These are phyloP conservation scores for Gossypium anomalum DNA, from an alignment of 345 rosid species.

Conservation along the genomic window DNA sequence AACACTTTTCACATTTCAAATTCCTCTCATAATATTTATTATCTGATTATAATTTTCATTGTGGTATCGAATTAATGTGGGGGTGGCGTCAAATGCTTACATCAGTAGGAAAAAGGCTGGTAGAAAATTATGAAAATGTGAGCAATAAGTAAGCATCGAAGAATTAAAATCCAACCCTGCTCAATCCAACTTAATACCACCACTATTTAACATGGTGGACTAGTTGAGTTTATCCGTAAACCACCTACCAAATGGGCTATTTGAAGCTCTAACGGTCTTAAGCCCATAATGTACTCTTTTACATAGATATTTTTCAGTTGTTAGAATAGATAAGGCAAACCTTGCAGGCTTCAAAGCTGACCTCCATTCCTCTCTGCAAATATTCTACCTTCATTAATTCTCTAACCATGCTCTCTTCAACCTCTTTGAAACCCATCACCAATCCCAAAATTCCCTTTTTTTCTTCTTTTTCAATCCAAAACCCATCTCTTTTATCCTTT, in stretches of 20 bases:
- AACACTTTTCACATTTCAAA: too few relatives aligned
- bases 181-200: too few relatives aligned
- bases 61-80: too few relatives aligned
- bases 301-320: not conserved
- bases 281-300: not conserved
- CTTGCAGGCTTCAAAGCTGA: not conserved
- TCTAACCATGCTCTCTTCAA: not conserved
- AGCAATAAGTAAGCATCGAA: too few relatives aligned
- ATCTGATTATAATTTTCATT: too few relatives aligned
- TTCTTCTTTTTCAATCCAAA: conserved; percentile 6
- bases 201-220: not conserved
- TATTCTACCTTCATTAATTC: not conserved
- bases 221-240: not conserved
- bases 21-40: too few relatives aligned
- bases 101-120: too few relatives aligned
- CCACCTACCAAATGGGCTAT: not conserved
- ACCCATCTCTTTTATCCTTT: conserved; percentile 2
- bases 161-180: too few relatives aligned
- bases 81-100: too few relatives aligned
- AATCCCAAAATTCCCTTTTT: not conserved
- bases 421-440: not conserved
- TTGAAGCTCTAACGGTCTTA: not conserved
- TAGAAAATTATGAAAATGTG: too few relatives aligned
- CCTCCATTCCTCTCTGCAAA: not conserved
- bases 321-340: not conserved